A percentile compares a stretch with the other conserved stretches of the same genome.
phyloP scores from a whole-genome alignment of 1,284 basidiomycete genomes.

The Coniferiporia weirii region DNA sequence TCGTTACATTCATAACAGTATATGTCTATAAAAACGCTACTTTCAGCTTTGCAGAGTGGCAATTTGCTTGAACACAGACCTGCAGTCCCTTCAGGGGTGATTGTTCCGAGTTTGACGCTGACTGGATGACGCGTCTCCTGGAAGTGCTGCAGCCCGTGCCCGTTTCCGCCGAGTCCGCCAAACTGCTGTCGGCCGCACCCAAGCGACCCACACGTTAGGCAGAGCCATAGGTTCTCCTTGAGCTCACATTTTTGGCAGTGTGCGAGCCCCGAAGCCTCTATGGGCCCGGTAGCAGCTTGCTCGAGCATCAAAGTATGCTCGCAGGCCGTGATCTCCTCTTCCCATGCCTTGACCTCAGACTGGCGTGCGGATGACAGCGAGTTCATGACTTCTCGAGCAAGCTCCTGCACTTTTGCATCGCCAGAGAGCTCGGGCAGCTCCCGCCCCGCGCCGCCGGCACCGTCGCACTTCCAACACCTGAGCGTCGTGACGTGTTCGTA shows the following conservation, averaged over 20 bases:
- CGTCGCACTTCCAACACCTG: slow-evolving; percentile 75
- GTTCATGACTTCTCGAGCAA: slow-evolving; percentile 72
- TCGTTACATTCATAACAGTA: slow-evolving; percentile 96
- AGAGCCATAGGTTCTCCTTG: slow-evolving; percentile 92
- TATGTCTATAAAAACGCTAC: slow-evolving; percentile 62
- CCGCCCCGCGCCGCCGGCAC: slow-evolving; percentile 37
- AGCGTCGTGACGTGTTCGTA: slow-evolving; percentile 69
- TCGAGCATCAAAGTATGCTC: slow-evolving; percentile 81
- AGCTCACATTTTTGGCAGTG: slow-evolving; percentile 78
- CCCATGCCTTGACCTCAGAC: slow-evolving; percentile 96
- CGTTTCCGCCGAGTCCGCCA: slow-evolving; percentile 84
- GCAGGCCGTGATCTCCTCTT: slow-evolving; percentile 88
- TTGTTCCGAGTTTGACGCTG: slow-evolving; percentile 94
- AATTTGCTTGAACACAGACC: slow-evolving; percentile 40
- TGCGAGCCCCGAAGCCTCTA: slow-evolving; percentile 60
- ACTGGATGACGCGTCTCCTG: slow-evolving; percentile 74
- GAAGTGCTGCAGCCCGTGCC: slow-evolving; percentile 86
- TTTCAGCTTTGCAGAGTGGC: not conserved
- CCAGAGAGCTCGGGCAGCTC: slow-evolving; percentile 37
- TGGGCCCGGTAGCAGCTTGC: slow-evolving; percentile 52
- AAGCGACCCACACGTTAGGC: slow-evolving; percentile 90
- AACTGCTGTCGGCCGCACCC: slow-evolving; percentile 89
- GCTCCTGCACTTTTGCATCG: slow-evolving; percentile 38
- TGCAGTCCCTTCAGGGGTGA: slow-evolving; percentile 90
- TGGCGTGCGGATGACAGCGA: slow-evolving; percentile 87